Percentiles rank a stretch among this genome's conserved stretches.
Conservation (phyloP, 306 rosid genomes). For the Rosa multiflora region DNA sequence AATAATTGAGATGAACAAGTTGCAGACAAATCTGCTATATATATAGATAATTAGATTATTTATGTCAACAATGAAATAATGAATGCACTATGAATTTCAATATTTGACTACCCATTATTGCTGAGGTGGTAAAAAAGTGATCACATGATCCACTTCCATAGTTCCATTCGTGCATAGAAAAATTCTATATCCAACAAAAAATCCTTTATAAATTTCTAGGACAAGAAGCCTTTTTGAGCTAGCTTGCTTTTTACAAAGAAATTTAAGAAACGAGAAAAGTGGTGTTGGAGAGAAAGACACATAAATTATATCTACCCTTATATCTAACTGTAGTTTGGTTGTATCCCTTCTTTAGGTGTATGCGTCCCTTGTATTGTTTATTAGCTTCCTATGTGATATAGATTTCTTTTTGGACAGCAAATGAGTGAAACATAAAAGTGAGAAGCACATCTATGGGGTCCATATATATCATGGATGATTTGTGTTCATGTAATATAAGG, state of each 20-base stretch:
- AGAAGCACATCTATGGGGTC: constrained; percentile 30
- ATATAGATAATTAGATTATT: neutral
- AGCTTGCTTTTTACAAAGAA: constrained; percentile 19
- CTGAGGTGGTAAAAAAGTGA: constrained; percentile 37
- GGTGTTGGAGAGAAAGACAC: constrained; percentile 11
- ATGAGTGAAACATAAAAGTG: constrained; percentile 20
- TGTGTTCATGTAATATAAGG: constrained; percentile 32
- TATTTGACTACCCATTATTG: constrained; percentile 20
- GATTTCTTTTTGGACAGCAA: neutral
- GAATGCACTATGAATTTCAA: neutral
- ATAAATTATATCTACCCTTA: too few relatives aligned
- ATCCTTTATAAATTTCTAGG: constrained; percentile 9
- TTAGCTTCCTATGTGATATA: too few relatives aligned
- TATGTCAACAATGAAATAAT: neutral
- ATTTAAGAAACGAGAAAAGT: constrained; percentile 20
- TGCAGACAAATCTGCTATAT: neutral
- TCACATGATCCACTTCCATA: constrained; percentile 37
- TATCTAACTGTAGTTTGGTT: too few relatives aligned
- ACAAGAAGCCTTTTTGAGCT: constrained; percentile 26
- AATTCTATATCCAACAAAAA: constrained; percentile 24
- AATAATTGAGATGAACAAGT: constrained; percentile 10
- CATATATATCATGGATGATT: constrained; percentile 10
- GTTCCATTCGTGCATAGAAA: constrained; percentile 47
- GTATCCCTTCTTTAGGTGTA: too few relatives aligned
- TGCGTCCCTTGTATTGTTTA: too few relatives aligned